Evolutionary conservation across 2,329 filamentous ascomycete genomes (phyloP), one percentile per base, ranked within the genome.

Genomic region (Aspergillus hortae): DNA sequence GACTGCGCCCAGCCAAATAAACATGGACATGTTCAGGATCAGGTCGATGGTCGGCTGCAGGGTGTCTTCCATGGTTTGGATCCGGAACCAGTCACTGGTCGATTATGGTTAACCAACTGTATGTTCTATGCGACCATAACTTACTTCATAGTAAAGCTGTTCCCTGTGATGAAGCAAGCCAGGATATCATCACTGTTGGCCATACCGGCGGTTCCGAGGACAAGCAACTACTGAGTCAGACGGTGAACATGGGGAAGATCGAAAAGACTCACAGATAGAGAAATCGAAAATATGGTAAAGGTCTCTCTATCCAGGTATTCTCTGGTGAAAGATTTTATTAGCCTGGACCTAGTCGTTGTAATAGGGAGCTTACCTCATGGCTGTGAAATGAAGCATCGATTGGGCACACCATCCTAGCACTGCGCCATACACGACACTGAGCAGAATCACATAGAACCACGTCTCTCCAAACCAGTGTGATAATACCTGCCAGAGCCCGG

Each of bases 151-250:
- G 44, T 32, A 17, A 60, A 55, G 30, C 44, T 48, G 46, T 60
- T 60, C 14, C 64, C 64, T 14, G 64, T 60, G 6, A 64, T 51
- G 44, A 67, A 67, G 49, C 61, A 63, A 5, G 63, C 61, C 11
- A 67, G 54, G 43, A 66, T 48, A 49, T 67, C 64, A 47, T 66
- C 62, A 17, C 46, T 62, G 10, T 60, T 57, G 6, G 64, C 42
- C 2, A 63, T 48, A 21, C 63, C 62, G 46, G 60, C 61, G 38
- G 55, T 56, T 2, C 64, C 64, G 30, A 66, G 32, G 27, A 33
- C 17, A n/a, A 45, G 30, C 11, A 45, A 27, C 40, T 43, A 14
- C 19, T 3, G 27, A 30, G 27, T 30, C 27, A 30, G 9, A 9
- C 10, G 9, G 7, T 30, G 9, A 4, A 30, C 10, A 11, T 30